Evolutionary conservation across 768 basidiomycete species (phyloP).

Genomic region (Chalciporus chontae): DNA sequence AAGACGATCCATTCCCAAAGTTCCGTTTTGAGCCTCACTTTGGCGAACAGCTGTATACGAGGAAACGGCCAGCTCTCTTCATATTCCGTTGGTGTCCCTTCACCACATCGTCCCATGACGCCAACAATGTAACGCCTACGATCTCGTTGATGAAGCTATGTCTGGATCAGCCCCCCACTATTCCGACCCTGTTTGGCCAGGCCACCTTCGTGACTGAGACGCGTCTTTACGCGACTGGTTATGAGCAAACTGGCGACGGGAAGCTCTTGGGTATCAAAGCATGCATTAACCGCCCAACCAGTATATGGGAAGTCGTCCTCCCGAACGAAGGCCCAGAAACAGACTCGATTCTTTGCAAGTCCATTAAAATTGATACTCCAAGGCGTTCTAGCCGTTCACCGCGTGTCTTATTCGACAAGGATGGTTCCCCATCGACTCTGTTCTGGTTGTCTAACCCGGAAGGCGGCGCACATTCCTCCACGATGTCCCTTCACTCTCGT

Average conservation of each 20-base stretch:
- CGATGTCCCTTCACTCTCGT: slow-evolving; percentile 45
- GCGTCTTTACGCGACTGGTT: slow-evolving; percentile 56
- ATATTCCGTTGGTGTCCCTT: slow-evolving; percentile 45
- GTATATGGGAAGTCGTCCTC: slow-evolving; percentile 51
- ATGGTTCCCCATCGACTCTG: slow-evolving; percentile 26
- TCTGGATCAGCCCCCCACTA: slow-evolving; percentile 2
- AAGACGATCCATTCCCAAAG: slow-evolving; percentile 32
- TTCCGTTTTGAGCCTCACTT: slow-evolving; percentile 58
- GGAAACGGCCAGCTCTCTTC: slow-evolving; percentile 51
- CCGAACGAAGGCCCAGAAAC: slow-evolving; percentile 3
- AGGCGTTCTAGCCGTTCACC: slow-evolving; percentile 58
- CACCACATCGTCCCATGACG: background rate
- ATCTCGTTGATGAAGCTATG: slow-evolving; percentile 11
- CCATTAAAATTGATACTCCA: slow-evolving; percentile 34
- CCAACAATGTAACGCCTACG: slow-evolving; percentile 8
- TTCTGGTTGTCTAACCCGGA: slow-evolving; percentile 53
- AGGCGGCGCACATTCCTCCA: slow-evolving; percentile 60
- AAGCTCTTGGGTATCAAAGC: slow-evolving; percentile 55
- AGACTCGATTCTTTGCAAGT: slow-evolving; percentile 18
- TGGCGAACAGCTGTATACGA: slow-evolving; percentile 58
- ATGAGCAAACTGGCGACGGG: slow-evolving; percentile 54
- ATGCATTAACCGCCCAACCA: slow-evolving; percentile 57
- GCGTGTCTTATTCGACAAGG: slow-evolving; percentile 36
- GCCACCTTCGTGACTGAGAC: slow-evolving; percentile 45
- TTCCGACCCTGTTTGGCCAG: slow-evolving; percentile 49